phyloP scores from a whole-genome alignment of 768 basidiomycete genomes.

The Auriscalpium orientale region DNA sequence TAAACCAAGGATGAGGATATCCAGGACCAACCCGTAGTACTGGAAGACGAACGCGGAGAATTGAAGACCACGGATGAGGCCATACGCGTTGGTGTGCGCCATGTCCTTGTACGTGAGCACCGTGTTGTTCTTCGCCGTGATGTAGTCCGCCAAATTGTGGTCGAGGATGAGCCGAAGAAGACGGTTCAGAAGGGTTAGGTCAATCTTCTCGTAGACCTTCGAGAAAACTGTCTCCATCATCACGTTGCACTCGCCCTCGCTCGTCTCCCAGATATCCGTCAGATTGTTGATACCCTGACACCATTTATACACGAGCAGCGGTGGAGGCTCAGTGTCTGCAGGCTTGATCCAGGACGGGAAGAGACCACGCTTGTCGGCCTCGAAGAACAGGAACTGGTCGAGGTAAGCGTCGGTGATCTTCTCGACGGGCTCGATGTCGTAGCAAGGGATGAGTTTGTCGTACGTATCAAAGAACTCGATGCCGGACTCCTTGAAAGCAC shows the following conservation, averaged over 20 bases:
- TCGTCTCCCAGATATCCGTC: slow-evolving; percentile 97
- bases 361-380: slow-evolving; percentile 95
- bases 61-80: slow-evolving; percentile 94
- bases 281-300: slow-evolving; percentile 99
- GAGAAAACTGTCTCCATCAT: slow-evolving; percentile 98
- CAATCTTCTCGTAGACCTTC: slow-evolving; percentile 99
- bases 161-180: slow-evolving; percentile 93
- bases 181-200: slow-evolving; percentile 91
- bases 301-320: slow-evolving; percentile 98
- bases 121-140: slow-evolving; percentile 98
- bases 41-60: slow-evolving; percentile 99
- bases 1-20: slow-evolving; percentile 92
- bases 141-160: slow-evolving; percentile 98
- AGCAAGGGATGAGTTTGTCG: slow-evolving; percentile 96
- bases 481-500: slow-evolving; percentile 97
- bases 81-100: slow-evolving; percentile 97
- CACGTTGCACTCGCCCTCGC: slow-evolving; percentile 95
- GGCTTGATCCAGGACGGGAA: slow-evolving; percentile 99
- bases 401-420: slow-evolving; percentile 99
- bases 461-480: slow-evolving; percentile 98
- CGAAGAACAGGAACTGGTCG: slow-evolving; percentile 98
- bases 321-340: slow-evolving; percentile 91
- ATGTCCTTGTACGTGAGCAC: slow-evolving; percentile 94
- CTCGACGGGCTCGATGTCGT: slow-evolving; percentile 98
- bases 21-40: slow-evolving; percentile 93